A percentile compares a stretch with the other conserved stretches of the same genome.
These are phyloP conservation scores for Clitopilus hobsonii DNA, from an alignment of 768 basidiomycete genomes.

Conservation along the genomic window DNA sequence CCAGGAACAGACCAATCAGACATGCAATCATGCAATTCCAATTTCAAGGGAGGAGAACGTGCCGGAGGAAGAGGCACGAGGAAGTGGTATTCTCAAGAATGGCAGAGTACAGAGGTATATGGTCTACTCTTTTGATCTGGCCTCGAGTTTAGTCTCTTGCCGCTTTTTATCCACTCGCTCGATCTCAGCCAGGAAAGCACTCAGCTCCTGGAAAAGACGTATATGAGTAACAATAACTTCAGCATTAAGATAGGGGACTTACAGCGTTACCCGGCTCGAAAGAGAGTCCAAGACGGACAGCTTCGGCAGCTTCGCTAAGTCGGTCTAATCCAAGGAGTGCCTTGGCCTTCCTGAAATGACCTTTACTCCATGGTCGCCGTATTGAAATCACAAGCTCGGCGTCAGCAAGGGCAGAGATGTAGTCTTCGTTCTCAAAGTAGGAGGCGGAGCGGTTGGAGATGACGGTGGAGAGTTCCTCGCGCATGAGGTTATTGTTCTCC, in stretches of 20 bases:
- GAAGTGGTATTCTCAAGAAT: neutral
- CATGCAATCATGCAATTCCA: too few relatives aligned
- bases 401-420: conserved; percentile 74
- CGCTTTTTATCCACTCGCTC: conserved; percentile 13
- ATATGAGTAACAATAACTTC: neutral
- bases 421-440: conserved; percentile 72
- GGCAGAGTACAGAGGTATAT: neutral
- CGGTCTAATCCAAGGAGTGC: conserved; percentile 72
- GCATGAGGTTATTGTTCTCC: conserved; percentile 77
- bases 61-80: too few relatives aligned
- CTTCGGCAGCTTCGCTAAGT: conserved; percentile 74
- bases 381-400: conserved; percentile 87
- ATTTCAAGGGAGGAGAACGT: too few relatives aligned
- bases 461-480: conserved; percentile 88
- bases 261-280: conserved; percentile 62
- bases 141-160: conserved; percentile 5
- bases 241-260: conserved; percentile 7
- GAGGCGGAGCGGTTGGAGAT: conserved; percentile 92
- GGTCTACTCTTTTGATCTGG: conserved; percentile 1
- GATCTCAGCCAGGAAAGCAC: conserved; percentile 14
- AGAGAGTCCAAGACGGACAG: conserved; percentile 76
- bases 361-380: conserved; percentile 90
- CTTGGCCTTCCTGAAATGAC: conserved; percentile 91
- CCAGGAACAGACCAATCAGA: too few relatives aligned
- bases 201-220: conserved; percentile 10